Base-by-base conservation (phyloP, 2,329 filamentous ascomycete genomes). In the Colletotrichum trifolii region DNA sequence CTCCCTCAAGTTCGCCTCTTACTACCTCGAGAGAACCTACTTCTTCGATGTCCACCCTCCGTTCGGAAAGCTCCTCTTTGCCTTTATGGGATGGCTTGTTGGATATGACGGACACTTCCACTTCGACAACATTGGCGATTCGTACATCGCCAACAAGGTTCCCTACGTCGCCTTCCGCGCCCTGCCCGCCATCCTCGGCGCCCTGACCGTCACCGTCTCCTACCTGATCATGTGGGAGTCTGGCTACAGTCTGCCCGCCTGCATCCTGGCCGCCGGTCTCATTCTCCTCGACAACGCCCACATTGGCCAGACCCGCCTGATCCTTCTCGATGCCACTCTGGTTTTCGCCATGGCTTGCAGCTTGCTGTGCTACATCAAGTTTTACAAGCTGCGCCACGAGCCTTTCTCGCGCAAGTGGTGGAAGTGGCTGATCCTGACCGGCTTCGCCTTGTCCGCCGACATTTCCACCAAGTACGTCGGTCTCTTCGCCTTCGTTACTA, bases 211-310 rank as follows among this genome's bases (percentile, higher is more conserved):
- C 55, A 91, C 94, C n/a, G 91, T 95, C 52, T 90, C 93, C 61
- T 99, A 97, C 79, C 82, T 97, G 76, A 99, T 97, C 79, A 99
- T 99, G 96, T 99, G 96, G 96, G 96, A 99, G 81, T 98, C 96
- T 54, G 96, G 94, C 68, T 99, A 99, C 81, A 97, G 93, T 69
- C 84, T 99, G 46, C 96, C 96, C 10, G 96, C 96, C 62, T 97
- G 93, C 76, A 83, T 98, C 60, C 84, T 97, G 62, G 93, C 96
- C 7, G 88, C 96, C 43, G 89, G 92, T 35, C 83, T 99, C 40
- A 85, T 99, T 69, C 90, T 99, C 47, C 92, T 99, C 73, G 96
- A 99, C 82, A 99, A 99, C 74, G 96, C 95, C 63, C 96, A 99
- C 78, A 93, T 99, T 78, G 95, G 93, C 66, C 96, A 99, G 84